phyloP scores from a whole-genome alignment of 1,284 basidiomycete genomes.

The Moniliella sp. region DNA sequence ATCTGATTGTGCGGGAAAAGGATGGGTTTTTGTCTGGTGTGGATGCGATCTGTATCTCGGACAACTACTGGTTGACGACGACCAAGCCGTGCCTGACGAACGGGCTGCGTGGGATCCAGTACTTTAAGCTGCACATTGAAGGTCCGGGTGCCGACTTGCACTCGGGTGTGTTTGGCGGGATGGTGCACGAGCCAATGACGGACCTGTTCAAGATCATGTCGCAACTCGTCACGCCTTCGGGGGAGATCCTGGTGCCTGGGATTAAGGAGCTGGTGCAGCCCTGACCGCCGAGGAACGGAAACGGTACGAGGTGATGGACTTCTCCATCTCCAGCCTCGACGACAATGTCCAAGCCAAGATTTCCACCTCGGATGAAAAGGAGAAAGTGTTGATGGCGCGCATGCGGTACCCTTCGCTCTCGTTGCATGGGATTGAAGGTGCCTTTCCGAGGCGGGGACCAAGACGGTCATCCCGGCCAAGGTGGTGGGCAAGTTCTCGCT shows the following conservation, averaged over 20 bases:
- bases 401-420: conserved; percentile 56
- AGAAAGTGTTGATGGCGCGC: conserved; percentile 65
- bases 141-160: conserved; percentile 78
- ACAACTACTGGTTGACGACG: conserved; percentile 31
- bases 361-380: conserved; percentile 59
- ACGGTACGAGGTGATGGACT: conserved; percentile 36
- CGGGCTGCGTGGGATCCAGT: conserved; percentile 54
- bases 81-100: conserved; percentile 35
- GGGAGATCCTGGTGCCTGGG: conserved; percentile 72
- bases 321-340: conserved; percentile 48
- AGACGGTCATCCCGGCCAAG: conserved; percentile 83
- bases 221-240: conserved; percentile 60
- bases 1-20: conserved; percentile 61
- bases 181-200: conserved; percentile 43
- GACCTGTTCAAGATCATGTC: conserved; percentile 41
- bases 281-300: conserved; percentile 57
- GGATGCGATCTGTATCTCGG: conserved; percentile 73
- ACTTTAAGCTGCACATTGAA: conserved; percentile 62
- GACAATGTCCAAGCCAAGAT: conserved; percentile 55
- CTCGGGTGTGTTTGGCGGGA: conserved; percentile 43
- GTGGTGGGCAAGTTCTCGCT: conserved; percentile 45
- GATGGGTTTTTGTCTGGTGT: conserved; percentile 67
- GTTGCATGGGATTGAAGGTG: conserved; percentile 92
- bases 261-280: conserved; percentile 64
- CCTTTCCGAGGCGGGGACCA: conserved; percentile 50